phyloP scores from a whole-genome alignment of 257 asterid genomes.

The Nicotiana paniculata region DNA sequence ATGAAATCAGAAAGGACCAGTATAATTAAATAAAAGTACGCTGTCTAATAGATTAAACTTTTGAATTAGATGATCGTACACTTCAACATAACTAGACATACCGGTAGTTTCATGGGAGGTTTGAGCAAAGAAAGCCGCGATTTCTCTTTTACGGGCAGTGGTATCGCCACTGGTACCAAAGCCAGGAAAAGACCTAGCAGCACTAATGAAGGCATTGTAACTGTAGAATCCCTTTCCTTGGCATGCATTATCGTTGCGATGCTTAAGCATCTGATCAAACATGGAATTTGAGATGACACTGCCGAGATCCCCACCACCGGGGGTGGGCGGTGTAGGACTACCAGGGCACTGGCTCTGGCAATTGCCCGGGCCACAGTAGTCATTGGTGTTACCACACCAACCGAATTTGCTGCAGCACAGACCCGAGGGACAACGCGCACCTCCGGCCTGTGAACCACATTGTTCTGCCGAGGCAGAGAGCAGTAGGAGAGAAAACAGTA shows the following conservation, averaged over 20 bases:
- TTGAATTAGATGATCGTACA: too few relatives aligned
- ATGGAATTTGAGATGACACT: not conserved
- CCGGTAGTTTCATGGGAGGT: conserved; percentile 28
- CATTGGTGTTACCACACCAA: not conserved
- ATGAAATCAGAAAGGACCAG: too few relatives aligned
- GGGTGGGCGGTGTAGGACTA: not conserved
- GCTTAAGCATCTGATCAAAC: conserved; percentile 13
- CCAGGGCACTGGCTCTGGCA: not conserved
- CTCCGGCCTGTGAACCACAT: conserved; percentile 3
- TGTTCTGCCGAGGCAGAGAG: not conserved
- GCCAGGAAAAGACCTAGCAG: conserved; percentile 15
- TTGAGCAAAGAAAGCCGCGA: conserved; percentile 30
- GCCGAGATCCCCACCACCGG: not conserved
- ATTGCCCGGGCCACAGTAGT: not conserved
- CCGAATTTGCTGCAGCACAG: conserved; percentile 2
- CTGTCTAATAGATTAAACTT: too few relatives aligned
- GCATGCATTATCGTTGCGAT: conserved; percentile 24
- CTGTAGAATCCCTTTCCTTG: conserved; percentile 22
- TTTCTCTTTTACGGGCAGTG: conserved; percentile 22
- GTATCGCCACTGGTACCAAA: conserved; percentile 25
- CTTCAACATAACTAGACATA: not conserved
- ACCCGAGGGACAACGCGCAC: not conserved
- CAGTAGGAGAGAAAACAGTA: not conserved
- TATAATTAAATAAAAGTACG: too few relatives aligned
- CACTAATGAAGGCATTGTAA: conserved; percentile 24